Percentiles rank a stretch among this genome's conserved stretches.
Conservation (phyloP, 345 rosid genomes). For the Eucalyptus paniculata region DNA sequence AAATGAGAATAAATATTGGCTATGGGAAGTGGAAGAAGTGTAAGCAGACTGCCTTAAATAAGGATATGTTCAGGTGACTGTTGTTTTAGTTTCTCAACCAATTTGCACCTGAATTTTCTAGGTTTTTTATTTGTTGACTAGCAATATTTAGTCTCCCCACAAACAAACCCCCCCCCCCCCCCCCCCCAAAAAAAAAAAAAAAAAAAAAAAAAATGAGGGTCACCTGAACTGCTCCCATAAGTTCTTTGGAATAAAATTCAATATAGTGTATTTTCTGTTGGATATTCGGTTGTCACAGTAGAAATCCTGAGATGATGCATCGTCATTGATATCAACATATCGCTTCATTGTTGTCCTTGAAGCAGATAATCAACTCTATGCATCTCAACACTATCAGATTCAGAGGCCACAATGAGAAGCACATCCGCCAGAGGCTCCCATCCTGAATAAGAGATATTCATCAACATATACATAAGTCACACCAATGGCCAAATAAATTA, state of each 20-base stretch:
- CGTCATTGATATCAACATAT: conserved; percentile 76
- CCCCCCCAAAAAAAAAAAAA: too few species aligned
- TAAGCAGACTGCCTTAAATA: not conserved
- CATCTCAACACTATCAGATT: not conserved
- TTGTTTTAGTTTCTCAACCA: not conserved
- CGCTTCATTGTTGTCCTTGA: conserved; percentile 60
- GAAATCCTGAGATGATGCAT: conserved; percentile 54
- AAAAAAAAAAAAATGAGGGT: not conserved
- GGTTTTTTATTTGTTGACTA: not conserved
- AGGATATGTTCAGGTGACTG: not conserved
- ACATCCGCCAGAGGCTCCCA: not conserved
- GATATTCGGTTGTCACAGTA: conserved; percentile 84
- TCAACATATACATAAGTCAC: not conserved
- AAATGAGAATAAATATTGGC: not conserved
- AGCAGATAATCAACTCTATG: not conserved
- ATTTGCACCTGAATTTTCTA: not conserved
- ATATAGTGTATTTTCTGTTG: conserved; percentile 73
- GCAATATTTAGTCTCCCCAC: not conserved
- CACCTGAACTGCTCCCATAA: conserved; percentile 97
- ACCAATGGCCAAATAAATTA: not conserved
- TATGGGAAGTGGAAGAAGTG: not conserved
- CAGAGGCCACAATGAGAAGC: not conserved
- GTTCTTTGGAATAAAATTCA: conserved; percentile 91
- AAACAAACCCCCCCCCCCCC: not conserved
- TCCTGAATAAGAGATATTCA: not conserved